Evolutionary conservation across 2,329 filamentous ascomycete genomes (phyloP), one percentile per base, ranked within the genome.

Genomic region (Penicillium sp.): DNA sequence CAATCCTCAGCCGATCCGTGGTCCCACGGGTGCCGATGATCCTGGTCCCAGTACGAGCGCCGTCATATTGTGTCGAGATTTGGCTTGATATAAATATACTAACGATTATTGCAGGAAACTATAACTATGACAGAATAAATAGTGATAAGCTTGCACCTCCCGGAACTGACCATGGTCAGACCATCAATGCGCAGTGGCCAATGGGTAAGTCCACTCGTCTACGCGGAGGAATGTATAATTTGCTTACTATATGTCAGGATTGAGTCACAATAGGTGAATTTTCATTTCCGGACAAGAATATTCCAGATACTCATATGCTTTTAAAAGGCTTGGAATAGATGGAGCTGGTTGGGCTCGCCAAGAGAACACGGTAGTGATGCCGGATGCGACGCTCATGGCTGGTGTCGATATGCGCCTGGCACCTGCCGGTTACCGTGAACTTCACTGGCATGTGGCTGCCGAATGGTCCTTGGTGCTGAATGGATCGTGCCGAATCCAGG

Each of bases 401-500:
- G 83, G 82, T 43, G 84, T 86, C 0, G 80, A 86, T 61, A 86
- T 86, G 84, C 78, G 82, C 41, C 76, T 86, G 1, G 79, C 77
- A n/a, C 78, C 82, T 0, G 73, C 82, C 27, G 84, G 81, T 0
- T 87, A 87, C 60, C 81, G 86, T 21, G 85, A 88, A 68, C 73
- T 88, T 23, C 86, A 89, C 62, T 89, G 75, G 75, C 75, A 77
- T 54, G 67, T 74, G 3, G 75, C 74, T 0, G 57, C 59, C 6
- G 75, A 77, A 56, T 77, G 75, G 75, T 71, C 73, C 15, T 50
- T 76, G 10, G 69, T 77, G 6, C 50, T 77, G 25, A 77, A 77
- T 46, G 74, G 75, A 8, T 75, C 71, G 12, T 72, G 68, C 52
- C 64, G 75, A 4, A 73, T 77, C 21, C 70, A 74, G 62, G 72